Conservation (phyloP, 345 rosid genomes). For the Corchorus capsularis region DNA sequence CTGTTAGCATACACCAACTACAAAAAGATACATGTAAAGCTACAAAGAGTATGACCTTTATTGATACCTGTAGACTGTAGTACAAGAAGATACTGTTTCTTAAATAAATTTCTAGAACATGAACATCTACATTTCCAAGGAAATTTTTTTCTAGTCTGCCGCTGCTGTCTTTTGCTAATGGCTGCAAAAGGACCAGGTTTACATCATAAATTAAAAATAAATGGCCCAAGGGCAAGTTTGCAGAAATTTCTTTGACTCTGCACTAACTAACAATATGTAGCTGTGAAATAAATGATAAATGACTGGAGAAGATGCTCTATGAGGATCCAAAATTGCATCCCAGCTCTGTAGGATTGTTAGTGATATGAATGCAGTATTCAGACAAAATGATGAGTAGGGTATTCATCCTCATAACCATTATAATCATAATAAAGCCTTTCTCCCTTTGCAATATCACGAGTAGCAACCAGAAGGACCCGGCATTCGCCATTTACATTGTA, state of each 20-base stretch:
- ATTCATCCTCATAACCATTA: constrained; percentile 90
- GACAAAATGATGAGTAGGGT: constrained; percentile 90
- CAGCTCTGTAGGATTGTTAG: constrained; percentile 28
- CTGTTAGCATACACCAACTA: no score
- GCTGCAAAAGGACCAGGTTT: constrained; percentile 29
- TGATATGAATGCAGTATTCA: constrained; percentile 36
- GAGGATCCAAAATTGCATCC: constrained; percentile 44
- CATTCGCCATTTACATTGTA: constrained; percentile 79
- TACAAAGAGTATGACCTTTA: background rate
- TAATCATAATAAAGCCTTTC: constrained; percentile 96
- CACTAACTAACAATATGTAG: constrained; percentile 26
- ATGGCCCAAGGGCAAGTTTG: constrained; percentile 25
- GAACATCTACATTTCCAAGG: constrained; percentile 17
- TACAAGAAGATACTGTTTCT: background rate
- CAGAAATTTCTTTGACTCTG: constrained; percentile 28
- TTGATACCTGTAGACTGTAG: constrained; percentile 15
- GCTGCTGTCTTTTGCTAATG: constrained; percentile 17
- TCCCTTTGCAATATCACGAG: constrained; percentile 76
- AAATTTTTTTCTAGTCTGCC: constrained; percentile 15
- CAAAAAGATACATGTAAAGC: no score
- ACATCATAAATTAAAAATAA: constrained; percentile 37
- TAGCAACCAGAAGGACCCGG: constrained; percentile 86
- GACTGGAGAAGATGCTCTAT: constrained; percentile 25
- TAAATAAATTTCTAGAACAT: constrained; percentile 21
- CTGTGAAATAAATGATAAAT: constrained; percentile 17